A percentile compares a stretch with the other conserved stretches of the same genome.
Conservation (phyloP, 495 filamentous ascomycete genomes). For the Podospora anserina region DNA sequence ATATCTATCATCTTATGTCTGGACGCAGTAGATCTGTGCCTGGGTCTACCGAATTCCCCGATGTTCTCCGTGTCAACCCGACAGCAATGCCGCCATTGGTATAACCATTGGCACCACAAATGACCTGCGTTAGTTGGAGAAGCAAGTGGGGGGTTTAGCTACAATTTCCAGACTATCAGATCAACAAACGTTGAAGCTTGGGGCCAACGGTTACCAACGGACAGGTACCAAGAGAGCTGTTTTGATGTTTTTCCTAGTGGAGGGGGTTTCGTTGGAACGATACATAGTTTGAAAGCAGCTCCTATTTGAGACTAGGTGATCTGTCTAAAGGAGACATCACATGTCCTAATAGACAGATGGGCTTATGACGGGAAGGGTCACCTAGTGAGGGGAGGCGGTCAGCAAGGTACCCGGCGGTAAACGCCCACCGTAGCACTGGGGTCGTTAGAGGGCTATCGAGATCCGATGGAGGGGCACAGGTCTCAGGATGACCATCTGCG, state of each 20-base stretch:
- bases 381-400: background rate
- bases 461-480: constrained; percentile 5
- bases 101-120: background rate
- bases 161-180: background rate
- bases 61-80: constrained; percentile 2
- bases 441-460: background rate
- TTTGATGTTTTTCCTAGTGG: background rate
- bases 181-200: background rate
- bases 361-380: background rate
- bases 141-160: background rate
- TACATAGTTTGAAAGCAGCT: background rate
- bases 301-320: background rate
- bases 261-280: background rate
- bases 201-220: background rate
- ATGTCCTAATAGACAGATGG: background rate
- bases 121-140: constrained; percentile 1
- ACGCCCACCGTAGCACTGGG: background rate
- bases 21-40: background rate
- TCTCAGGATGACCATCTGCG: background rate
- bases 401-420: constrained; percentile 1
- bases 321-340: background rate
- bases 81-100: background rate
- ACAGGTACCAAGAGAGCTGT: background rate
- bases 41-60: background rate
- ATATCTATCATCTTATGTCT: background rate